A percentile compares a stretch with the other conserved stretches of the same genome.
These are phyloP conservation scores for Aspergillus baeticus DNA, from an alignment of 495 filamentous ascomycete species.

Conservation along the genomic window DNA sequence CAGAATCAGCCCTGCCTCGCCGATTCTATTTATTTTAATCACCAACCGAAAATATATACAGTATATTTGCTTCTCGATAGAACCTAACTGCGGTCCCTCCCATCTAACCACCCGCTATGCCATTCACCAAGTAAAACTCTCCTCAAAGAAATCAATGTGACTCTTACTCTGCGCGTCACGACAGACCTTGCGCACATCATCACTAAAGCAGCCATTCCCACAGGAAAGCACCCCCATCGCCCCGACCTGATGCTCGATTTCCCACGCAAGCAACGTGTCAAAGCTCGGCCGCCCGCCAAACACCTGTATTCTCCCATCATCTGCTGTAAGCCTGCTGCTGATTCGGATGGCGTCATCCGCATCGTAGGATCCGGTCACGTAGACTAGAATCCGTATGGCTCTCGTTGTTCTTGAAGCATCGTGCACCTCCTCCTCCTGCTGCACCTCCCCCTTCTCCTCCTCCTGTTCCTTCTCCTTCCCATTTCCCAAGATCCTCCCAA, in stretches of 20 bases:
- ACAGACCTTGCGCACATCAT: not conserved
- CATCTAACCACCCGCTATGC: not conserved
- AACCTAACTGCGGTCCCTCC: not conserved
- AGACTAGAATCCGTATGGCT: not conserved
- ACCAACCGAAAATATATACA: no score
- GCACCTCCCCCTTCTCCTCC: not conserved
- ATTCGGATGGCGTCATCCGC: not conserved
- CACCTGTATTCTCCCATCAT: not conserved
- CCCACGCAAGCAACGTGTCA: not conserved
- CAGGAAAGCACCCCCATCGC: constrained; percentile 3
- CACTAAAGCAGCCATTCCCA: constrained; percentile 4
- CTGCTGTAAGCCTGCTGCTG: not conserved
- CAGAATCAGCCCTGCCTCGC: no score
- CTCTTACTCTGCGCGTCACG: not conserved
- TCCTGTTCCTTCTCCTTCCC: no score
- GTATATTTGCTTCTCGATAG: no score
- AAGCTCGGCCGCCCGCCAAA: not conserved
- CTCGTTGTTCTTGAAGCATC: no score
- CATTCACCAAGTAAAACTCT: constrained; percentile 6
- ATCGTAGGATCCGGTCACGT: not conserved
- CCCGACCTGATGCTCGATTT: not conserved
- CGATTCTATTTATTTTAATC: no score
- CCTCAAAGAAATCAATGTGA: constrained; percentile 3
- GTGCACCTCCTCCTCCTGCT: not conserved
- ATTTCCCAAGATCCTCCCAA: not conserved